Conservation (phyloP, 305 asterid species). For the Monarda citriodora region DNA sequence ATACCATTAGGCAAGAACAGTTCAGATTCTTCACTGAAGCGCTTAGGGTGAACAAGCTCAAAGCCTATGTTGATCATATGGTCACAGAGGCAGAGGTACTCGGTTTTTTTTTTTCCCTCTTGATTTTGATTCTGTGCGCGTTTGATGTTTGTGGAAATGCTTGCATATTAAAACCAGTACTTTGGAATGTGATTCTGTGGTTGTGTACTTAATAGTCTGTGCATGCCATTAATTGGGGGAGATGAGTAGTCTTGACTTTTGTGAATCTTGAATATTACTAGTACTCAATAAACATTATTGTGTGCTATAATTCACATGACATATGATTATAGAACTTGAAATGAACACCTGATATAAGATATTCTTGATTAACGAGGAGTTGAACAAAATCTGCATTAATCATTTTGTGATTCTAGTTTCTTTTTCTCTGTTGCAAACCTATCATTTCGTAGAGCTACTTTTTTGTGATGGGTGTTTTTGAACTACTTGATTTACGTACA, state of each 20-base stretch:
- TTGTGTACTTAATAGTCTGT: neutral
- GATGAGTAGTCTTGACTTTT: slow-evolving; percentile 7
- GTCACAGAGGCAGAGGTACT: slow-evolving; percentile 88
- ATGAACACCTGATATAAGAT: neutral
- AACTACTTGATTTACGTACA: neutral
- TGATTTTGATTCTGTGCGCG: neutral
- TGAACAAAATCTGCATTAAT: neutral
- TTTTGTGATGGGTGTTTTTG: neutral
- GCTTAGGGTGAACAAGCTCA: slow-evolving; percentile 81
- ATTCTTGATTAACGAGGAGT: neutral
- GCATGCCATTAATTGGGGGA: slow-evolving; percentile 11
- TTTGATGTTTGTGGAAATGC: slow-evolving; percentile 2
- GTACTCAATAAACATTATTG: neutral
- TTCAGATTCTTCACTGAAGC: slow-evolving; percentile 97
- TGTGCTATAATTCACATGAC: neutral
- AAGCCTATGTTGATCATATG: slow-evolving; percentile 91
- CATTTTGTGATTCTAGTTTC: slow-evolving; percentile 4
- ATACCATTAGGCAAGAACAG: slow-evolving; percentile 89
- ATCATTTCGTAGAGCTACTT: too few relatives aligned
- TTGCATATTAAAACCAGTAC: slow-evolving; percentile 10
- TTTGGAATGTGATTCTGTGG: neutral
- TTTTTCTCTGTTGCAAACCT: too few relatives aligned
- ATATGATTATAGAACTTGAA: neutral
- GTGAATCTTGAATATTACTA: neutral
- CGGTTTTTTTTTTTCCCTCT: neutral